Evolutionary conservation across 2,329 filamentous ascomycete genomes (phyloP), one percentile per base, ranked within the genome.

Genomic region (Botryotinia calthae): DNA sequence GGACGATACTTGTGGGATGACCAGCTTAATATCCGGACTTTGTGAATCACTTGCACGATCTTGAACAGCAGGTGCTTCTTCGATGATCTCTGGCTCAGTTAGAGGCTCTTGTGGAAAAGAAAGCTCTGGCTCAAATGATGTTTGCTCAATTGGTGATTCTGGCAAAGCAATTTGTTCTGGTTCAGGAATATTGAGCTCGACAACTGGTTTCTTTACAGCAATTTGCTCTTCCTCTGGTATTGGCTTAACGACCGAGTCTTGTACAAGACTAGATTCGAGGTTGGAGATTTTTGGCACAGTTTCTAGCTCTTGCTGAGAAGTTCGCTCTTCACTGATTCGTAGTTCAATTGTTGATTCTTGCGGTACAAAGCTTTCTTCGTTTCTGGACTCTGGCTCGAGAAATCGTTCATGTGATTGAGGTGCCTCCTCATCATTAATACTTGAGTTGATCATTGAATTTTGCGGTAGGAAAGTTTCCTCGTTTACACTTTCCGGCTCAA

Each of bases 141-240:
- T 37, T n/a, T 40, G 12, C 20, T 71, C 58, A 28, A 51, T 40
- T 40, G 68, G 68, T 31, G 68, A 71, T 51, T 51, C 68, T 31
- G 68, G 68, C 25, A 71, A 51, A 22, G 68, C 42, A 18, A 71
- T 51, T 42, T 71, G 31, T 51, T 51, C 58, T 54, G 68, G 68
- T 31, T 42, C 31, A 18, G 68, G 58, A 51, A n/a, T 54, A 22
- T 56, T 56, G n/a, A 44, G 48, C 18, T 25, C 34, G 20, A 42
- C 22, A n/a, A 34, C 51, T 31, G 48, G 48, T 7, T 68, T 68
- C 25, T 25, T 31, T 20, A 71, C 51, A 25, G 6, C 14, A 22
- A 31, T 9, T 28, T 28, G 58, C 22, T 65, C 59, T 64, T 42
- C 44, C 18, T n/a, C 10, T 28, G 1, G 16, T 20, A 31, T 42